Base-by-base conservation (phyloP, 129 eudicot species). In the Arctium minus region DNA sequence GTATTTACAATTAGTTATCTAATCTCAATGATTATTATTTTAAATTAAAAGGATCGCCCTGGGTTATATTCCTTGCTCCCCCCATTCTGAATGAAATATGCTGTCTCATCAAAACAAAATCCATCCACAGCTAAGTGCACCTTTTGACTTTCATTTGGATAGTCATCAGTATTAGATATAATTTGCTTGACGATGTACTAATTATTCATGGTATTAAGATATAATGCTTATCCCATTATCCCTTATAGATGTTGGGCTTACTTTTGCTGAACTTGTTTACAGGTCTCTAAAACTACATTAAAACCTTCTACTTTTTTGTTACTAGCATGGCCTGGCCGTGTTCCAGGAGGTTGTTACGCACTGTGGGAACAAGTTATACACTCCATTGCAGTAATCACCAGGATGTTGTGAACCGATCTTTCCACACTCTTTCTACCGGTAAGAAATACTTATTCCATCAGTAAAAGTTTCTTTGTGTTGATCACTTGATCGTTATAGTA, bases 261-360 rank as follows among this genome's bases (percentile, higher is more conserved):
- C 8, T 2, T 7, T 38, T 39, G 9, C 3, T 10, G 32, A 74
- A 10, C 3, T 64, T 81, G 79, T 18, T 75, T 75, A 39, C 83
- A 72, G 79, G 80, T 79, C 37, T 62, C 18, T 18, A 42, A 11
- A 60, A 60, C 33, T 79, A 72, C 31, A 36, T 76, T 12, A 27
- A 37, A 1, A 27, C 9, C 4, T 46, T 18, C 15, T 32, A 50
- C 8, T 22, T 79, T 72, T 60, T 46, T 60, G 53, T 44, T 62
- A 42, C 72, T 38, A 79, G 62, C 62, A 84, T 84, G 87, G 87
- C 87, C 39, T 84, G 73, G 22, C 17, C 70, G 53, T 84, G 83
- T 72, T 84, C 67, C 71, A 79, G 84, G 83, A 79, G 37, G 84
- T 37, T 84, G 30, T 79, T 84, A 65, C 50, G 15, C 71, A 72